Percentiles rank a stretch among this genome's conserved stretches.
Evolutionary conservation across 139 green algal species (phyloP).

Genomic region (Microglena sp.): DNA sequence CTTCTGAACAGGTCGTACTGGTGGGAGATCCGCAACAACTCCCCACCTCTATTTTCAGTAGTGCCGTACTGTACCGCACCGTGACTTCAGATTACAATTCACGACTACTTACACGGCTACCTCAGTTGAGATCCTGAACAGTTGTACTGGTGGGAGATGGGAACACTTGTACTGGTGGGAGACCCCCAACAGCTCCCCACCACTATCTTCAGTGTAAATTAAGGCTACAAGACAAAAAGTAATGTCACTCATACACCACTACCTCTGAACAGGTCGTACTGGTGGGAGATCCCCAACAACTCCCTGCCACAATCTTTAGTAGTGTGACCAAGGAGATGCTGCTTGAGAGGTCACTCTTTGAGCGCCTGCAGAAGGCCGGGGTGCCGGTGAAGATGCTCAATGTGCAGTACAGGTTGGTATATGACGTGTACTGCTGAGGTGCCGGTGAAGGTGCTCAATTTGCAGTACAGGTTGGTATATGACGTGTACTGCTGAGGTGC

Average conservation of each 20-base stretch:
- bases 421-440: conserved; percentile 17
- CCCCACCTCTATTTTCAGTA: too few species aligned
- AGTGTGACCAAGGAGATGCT: conserved; percentile 35
- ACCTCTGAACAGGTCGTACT: neutral
- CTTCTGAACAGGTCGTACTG: too few species aligned
- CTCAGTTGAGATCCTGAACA: too few species aligned
- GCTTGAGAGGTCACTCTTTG: conserved; percentile 78
- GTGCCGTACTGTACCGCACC: too few species aligned
- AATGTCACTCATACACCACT: too few species aligned
- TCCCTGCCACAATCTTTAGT: conserved; percentile 84
- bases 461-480: conserved; percentile 73
- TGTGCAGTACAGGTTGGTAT: conserved; percentile 86
- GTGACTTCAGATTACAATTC: too few species aligned
- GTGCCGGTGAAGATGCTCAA: conserved; percentile 42
- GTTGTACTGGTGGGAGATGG: neutral
- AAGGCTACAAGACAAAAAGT: too few species aligned
- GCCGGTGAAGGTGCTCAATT: conserved; percentile 34
- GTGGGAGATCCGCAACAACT: too few species aligned
- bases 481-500: neutral
- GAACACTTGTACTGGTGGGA: conserved; percentile 18
- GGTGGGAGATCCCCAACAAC: conserved; percentile 89
- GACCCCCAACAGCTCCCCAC: neutral
- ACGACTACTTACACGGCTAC: too few species aligned
- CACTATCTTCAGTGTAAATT: neutral
- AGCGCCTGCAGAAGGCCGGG: conserved; percentile 49